phyloP scores from a whole-genome alignment of 2,329 filamentous ascomycete genomes.

The Alternaria consortialis region DNA sequence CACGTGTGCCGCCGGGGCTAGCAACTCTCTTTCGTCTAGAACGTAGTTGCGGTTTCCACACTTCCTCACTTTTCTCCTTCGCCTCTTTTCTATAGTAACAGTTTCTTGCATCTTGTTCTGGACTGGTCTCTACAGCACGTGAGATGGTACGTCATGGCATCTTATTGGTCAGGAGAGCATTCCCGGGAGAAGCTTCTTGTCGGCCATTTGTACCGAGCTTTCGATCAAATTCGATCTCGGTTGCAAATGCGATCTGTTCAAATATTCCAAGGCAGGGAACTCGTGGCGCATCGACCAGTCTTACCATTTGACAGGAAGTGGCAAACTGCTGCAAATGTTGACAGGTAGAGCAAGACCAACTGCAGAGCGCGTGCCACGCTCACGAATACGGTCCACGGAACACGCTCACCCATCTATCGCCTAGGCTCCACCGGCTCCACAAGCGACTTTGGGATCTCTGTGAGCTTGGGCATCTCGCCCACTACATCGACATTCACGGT shows the following conservation, averaged over 20 bases:
- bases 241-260: conserved; percentile 11
- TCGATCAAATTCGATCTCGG: conserved; percentile 14
- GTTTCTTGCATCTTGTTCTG: not conserved
- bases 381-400: conserved; percentile 5
- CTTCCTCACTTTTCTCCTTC: not conserved
- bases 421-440: conserved; percentile 16
- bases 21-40: conserved; percentile 1
- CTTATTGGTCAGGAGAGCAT: conserved; percentile 19
- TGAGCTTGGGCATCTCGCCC: not conserved
- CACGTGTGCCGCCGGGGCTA: conserved; percentile 15
- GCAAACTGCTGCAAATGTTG: conserved; percentile 7
- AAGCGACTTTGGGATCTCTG: conserved; percentile 1
- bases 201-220: conserved; percentile 17
- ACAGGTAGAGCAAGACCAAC: not conserved
- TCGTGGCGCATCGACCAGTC: not conserved
- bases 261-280: not conserved
- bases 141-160: conserved; percentile 9
- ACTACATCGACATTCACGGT: conserved; percentile 2
- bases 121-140: conserved; percentile 12
- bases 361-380: conserved; percentile 1
- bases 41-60: not conserved
- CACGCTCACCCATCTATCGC: conserved; percentile 11
- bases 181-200: conserved; percentile 15
- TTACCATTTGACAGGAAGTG: conserved; percentile 1
- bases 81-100: not conserved